Conservation (phyloP, 1,284 basidiomycete genomes). For the Pseudomicrostroma phylloplanum region DNA sequence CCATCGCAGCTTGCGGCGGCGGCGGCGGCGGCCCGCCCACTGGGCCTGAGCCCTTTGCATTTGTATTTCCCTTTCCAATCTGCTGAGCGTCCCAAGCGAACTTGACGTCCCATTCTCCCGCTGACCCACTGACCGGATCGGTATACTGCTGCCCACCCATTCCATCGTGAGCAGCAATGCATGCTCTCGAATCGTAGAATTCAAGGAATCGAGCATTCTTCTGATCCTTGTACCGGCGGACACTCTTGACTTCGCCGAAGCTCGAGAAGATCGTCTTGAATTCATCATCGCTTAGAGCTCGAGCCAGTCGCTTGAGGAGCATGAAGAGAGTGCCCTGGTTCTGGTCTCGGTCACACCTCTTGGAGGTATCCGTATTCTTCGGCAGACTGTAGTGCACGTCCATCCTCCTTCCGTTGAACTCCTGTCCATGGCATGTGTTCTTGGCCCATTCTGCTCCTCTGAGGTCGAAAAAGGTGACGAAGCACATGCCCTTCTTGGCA, state of each 20-base stretch:
- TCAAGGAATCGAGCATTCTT: slow-evolving; percentile 26
- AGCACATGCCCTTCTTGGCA: slow-evolving; percentile 87
- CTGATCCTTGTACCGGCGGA: slow-evolving; percentile 54
- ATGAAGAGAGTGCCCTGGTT: slow-evolving; percentile 85
- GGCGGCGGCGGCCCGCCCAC: slow-evolving; percentile 47
- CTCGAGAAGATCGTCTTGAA: slow-evolving; percentile 73
- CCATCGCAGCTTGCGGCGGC: background rate
- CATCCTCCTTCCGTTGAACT: slow-evolving; percentile 54
- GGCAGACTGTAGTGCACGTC: slow-evolving; percentile 97
- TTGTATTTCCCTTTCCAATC: slow-evolving; percentile 28
- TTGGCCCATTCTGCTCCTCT: slow-evolving; percentile 83
- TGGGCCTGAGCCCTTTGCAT: too few species aligned
- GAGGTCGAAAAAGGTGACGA: slow-evolving; percentile 89
- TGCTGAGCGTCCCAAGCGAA: slow-evolving; percentile 71
- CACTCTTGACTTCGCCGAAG: slow-evolving; percentile 80
- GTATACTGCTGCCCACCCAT: slow-evolving; percentile 66
- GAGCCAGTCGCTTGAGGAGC: slow-evolving; percentile 64
- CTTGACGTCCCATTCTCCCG: slow-evolving; percentile 77
- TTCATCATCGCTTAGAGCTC: slow-evolving; percentile 72
- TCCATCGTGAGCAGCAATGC: slow-evolving; percentile 72
- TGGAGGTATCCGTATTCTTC: slow-evolving; percentile 68
- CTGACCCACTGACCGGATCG: slow-evolving; percentile 55
- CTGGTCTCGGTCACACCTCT: slow-evolving; percentile 72
- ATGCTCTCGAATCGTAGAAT: slow-evolving; percentile 51
- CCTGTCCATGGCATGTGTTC: slow-evolving; percentile 61